A percentile compares a stretch with the other conserved stretches of the same genome.
These are phyloP conservation scores for Rossbeevera mucosa DNA, from an alignment of 768 basidiomycete species.

Conservation along the genomic window DNA sequence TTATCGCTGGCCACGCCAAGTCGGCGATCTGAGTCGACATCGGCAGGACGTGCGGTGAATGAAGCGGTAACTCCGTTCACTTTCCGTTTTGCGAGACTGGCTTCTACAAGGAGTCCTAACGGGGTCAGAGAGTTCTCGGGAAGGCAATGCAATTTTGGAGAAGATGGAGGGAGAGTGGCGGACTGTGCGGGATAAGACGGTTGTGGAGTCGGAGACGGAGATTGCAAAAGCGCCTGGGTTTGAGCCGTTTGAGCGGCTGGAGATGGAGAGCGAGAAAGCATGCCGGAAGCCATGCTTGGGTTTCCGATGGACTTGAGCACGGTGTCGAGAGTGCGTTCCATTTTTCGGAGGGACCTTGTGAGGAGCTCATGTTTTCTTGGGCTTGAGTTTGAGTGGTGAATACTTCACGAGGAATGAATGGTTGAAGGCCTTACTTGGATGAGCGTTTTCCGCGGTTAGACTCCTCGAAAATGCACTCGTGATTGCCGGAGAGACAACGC, in stretches of 20 bases:
- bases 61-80: constrained; percentile 46
- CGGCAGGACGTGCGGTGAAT: constrained; percentile 36
- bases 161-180: constrained; percentile 36
- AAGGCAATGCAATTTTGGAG: constrained; percentile 84
- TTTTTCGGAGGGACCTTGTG: constrained; percentile 77
- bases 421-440: constrained; percentile 53
- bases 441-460: constrained; percentile 91
- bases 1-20: constrained; percentile 80
- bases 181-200: constrained; percentile 26
- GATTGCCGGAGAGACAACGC: constrained; percentile 69
- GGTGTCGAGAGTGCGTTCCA: constrained; percentile 91
- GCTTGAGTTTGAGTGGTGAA: constrained; percentile 28
- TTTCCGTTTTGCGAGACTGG: constrained; percentile 71
- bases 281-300: constrained; percentile 69
- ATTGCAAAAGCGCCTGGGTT: constrained; percentile 55
- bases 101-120: constrained; percentile 87
- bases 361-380: constrained; percentile 80
- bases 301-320: constrained; percentile 87
- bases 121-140: constrained; percentile 94
- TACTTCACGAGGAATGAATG: constrained; percentile 19
- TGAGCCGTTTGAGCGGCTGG: constrained; percentile 49
- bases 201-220: constrained; percentile 46
- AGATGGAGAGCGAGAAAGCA: constrained; percentile 79
- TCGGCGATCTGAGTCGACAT: constrained; percentile 41
- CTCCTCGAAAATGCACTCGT: constrained; percentile 96